Conservation (phyloP, 768 basidiomycete genomes). For the Cyclocybe cylindracea region DNA sequence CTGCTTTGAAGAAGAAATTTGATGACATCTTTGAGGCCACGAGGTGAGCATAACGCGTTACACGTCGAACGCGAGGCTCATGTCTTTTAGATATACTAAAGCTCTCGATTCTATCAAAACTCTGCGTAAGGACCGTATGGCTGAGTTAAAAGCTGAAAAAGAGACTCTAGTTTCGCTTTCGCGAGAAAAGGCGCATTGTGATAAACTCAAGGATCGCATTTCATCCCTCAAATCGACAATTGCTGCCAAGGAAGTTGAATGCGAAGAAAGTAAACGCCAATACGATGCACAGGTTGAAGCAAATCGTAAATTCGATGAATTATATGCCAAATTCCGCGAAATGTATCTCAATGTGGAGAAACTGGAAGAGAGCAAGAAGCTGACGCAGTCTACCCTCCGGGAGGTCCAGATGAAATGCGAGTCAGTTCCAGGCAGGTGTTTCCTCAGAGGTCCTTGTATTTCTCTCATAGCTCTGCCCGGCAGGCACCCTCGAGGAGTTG, state of each 20-base stretch:
- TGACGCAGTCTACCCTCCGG: slow-evolving; percentile 60
- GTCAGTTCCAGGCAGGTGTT: slow-evolving; percentile 59
- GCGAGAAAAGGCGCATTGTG: slow-evolving; percentile 82
- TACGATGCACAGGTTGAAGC: slow-evolving; percentile 65
- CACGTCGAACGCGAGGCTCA: not conserved
- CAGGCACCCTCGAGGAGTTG: slow-evolving; percentile 78
- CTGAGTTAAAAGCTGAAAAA: slow-evolving; percentile 92
- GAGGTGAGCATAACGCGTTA: slow-evolving; percentile 48
- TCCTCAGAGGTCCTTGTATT: not conserved
- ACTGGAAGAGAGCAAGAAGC: slow-evolving; percentile 61
- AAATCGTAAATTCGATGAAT: slow-evolving; percentile 82
- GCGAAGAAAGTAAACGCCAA: slow-evolving; percentile 67
- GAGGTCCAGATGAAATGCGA: slow-evolving; percentile 65
- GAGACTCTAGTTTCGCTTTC: slow-evolving; percentile 79
- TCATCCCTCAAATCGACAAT: slow-evolving; percentile 62
- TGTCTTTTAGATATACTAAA: slow-evolving; percentile 80
- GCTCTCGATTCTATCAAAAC: slow-evolving; percentile 90
- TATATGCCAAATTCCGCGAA: slow-evolving; percentile 84
- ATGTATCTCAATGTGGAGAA: slow-evolving; percentile 71
- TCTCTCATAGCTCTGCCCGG: slow-evolving; percentile 3
- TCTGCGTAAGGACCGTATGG: slow-evolving; percentile 86
- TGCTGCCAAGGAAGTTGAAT: slow-evolving; percentile 69
- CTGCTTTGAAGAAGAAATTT: slow-evolving; percentile 95
- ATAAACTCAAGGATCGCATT: slow-evolving; percentile 74
- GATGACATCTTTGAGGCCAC: slow-evolving; percentile 99